Evolutionary conservation across 2,329 filamentous ascomycete species (phyloP).

Genomic region (Aspergillus quadrilineatus): DNA sequence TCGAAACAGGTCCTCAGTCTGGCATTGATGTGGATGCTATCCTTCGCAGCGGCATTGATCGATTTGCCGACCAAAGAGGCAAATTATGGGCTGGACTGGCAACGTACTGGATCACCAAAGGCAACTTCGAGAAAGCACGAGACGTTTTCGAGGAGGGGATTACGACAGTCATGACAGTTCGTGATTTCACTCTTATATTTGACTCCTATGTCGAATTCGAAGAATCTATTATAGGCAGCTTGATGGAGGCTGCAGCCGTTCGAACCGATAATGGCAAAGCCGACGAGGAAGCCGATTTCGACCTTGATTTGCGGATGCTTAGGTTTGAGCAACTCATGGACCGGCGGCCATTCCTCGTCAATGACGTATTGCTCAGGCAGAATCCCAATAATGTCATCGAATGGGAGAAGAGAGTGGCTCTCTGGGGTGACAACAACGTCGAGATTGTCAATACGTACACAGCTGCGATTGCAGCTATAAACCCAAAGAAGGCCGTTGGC

Average conservation of each 20-base stretch:
- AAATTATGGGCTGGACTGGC: conserved; percentile 94
- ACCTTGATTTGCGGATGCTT: conserved; percentile 95
- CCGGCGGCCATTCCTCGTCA: conserved; percentile 88
- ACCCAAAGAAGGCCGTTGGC: conserved; percentile 90
- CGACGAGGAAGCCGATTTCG: conserved; percentile 84
- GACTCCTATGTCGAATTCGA: conserved; percentile 97
- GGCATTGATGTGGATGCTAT: conserved; percentile 91
- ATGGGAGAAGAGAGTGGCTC: conserved; percentile 93
- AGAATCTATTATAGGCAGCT: conserved; percentile 84
- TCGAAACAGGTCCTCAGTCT: conserved; percentile 75
- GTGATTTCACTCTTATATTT: conserved; percentile 94
- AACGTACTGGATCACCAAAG: conserved; percentile 92
- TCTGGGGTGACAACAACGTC: conserved; percentile 90
- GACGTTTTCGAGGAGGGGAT: conserved; percentile 96
- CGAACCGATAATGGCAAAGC: conserved; percentile 75
- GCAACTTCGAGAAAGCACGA: conserved; percentile 86
- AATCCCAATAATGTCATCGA: conserved; percentile 95
- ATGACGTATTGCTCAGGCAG: conserved; percentile 90
- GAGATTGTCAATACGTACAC: conserved; percentile 95
- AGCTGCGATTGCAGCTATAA: conserved; percentile 86
- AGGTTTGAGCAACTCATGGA: conserved; percentile 98
- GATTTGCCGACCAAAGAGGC: conserved; percentile 90
- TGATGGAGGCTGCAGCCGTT: conserved; percentile 82
- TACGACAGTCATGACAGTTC: conserved; percentile 96
- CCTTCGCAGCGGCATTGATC: conserved; percentile 83